These are phyloP conservation scores for Myxozyma lipomycoides DNA, from an alignment of 805 yeast species.

Conservation along the genomic window DNA sequence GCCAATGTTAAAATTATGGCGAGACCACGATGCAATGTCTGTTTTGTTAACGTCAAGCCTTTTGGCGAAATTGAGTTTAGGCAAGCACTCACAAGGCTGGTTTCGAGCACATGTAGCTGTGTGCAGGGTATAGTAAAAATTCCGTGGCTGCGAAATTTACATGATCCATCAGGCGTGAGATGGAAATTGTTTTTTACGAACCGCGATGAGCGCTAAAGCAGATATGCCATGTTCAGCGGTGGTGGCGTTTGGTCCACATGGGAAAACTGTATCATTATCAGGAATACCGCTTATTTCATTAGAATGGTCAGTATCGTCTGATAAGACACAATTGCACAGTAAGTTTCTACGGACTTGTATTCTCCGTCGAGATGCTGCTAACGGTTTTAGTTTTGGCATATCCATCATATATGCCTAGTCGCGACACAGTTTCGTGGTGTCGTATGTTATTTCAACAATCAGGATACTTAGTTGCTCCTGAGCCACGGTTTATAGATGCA, in stretches of 20 bases:
- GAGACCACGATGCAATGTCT: no score
- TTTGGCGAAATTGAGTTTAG: no score
- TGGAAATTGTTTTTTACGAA: conserved; percentile 1
- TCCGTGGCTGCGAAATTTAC: conserved; percentile 4
- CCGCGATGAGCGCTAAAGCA: neutral
- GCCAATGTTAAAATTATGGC: no score
- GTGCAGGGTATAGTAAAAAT: conserved; percentile 5
- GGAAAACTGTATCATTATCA: neutral
- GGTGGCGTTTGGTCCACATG: neutral
- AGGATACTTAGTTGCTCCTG: neutral
- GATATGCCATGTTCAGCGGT: neutral
- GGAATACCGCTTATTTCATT: neutral
- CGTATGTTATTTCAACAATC: conserved; percentile 1
- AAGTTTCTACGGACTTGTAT: neutral
- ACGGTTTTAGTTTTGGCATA: conserved; percentile 2
- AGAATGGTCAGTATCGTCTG: neutral
- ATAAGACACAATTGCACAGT: neutral
- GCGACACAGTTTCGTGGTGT: conserved; percentile 4
- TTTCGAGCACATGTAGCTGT: conserved; percentile 7
- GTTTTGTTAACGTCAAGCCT: no score
- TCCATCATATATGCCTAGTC: conserved; percentile 2
- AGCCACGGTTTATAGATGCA: neutral
- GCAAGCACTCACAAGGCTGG: conserved; percentile 5
- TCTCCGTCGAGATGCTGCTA: neutral
- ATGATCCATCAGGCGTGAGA: neutral